Conservation (phyloP, 192 early-diverging fungal genomes). For the Glomus cerebriforme region DNA sequence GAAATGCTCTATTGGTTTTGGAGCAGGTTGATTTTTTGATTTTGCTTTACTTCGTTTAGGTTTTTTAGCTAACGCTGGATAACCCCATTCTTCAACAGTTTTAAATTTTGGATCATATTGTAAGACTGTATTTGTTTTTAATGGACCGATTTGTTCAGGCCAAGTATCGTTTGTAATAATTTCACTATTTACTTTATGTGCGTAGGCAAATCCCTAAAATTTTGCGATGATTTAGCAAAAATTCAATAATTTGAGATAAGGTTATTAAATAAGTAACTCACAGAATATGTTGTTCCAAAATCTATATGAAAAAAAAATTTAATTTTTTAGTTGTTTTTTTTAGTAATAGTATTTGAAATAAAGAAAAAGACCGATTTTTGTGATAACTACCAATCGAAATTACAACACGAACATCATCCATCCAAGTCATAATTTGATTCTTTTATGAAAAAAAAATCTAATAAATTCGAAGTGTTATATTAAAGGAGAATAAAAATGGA, state of each 20-base stretch:
- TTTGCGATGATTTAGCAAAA: neutral
- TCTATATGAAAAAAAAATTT: neutral
- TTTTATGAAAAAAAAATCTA: too few relatives aligned
- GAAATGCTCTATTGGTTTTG: neutral
- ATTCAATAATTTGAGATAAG: neutral
- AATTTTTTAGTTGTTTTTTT: neutral
- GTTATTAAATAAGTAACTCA: neutral
- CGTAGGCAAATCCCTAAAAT: neutral
- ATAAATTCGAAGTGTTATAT: too few relatives aligned
- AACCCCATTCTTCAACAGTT: constrained; percentile 11
- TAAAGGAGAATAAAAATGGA: too few relatives aligned
- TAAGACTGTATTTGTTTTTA: constrained; percentile 23
- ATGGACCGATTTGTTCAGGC: neutral
- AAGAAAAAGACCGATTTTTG: neutral
- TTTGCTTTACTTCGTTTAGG: neutral
- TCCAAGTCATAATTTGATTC: neutral
- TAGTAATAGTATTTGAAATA: neutral
- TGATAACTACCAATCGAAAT: neutral
- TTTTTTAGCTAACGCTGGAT: constrained; percentile 9
- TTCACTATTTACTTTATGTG: constrained; percentile 15
- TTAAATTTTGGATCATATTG: constrained; percentile 15
- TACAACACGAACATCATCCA: neutral
- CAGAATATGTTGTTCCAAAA: neutral
- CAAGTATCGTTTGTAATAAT: constrained; percentile 18
- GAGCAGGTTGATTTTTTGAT: neutral